These are phyloP conservation scores for Fusarium miscanthi DNA, from an alignment of 2,329 filamentous ascomycete genomes.

Conservation along the genomic window DNA sequence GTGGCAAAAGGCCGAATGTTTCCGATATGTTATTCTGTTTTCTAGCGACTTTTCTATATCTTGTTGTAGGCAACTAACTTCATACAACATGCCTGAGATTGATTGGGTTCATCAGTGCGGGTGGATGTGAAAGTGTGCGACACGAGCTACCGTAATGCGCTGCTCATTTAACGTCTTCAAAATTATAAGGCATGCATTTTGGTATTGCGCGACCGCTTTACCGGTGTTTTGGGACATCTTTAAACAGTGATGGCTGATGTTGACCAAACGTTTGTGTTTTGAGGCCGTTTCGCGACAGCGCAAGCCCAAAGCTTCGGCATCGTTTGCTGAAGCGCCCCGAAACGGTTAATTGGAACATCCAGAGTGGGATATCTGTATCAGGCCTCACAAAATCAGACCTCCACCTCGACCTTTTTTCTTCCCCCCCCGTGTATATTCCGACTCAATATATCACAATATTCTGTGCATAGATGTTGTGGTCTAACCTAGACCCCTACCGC, in stretches of 20 bases:
- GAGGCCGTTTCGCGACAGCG: slow-evolving; percentile 26
- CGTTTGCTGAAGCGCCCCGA: not conserved
- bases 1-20: slow-evolving; percentile 30
- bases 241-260: not conserved
- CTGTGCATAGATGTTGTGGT: not conserved
- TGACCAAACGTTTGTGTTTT: not conserved
- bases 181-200: not conserved
- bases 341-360: not conserved
- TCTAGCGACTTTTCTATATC: slow-evolving; percentile 42
- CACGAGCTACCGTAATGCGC: slow-evolving; percentile 15
- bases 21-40: slow-evolving; percentile 34
- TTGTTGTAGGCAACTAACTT: slow-evolving; percentile 39
- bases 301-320: slow-evolving; percentile 3
- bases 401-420: not conserved
- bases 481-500: slow-evolving; percentile 37
- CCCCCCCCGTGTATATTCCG: not conserved
- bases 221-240: not conserved
- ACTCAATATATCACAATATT: not conserved
- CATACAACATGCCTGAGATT: slow-evolving; percentile 20
- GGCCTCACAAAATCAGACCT: not conserved
- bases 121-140: slow-evolving; percentile 1
- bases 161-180: not conserved
- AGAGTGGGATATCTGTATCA: not conserved
- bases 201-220: slow-evolving; percentile 17
- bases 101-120: not conserved